These are phyloP conservation scores for Botrytis fragariae DNA, from an alignment of 2,329 filamentous ascomycete genomes.

Conservation along the genomic window DNA sequence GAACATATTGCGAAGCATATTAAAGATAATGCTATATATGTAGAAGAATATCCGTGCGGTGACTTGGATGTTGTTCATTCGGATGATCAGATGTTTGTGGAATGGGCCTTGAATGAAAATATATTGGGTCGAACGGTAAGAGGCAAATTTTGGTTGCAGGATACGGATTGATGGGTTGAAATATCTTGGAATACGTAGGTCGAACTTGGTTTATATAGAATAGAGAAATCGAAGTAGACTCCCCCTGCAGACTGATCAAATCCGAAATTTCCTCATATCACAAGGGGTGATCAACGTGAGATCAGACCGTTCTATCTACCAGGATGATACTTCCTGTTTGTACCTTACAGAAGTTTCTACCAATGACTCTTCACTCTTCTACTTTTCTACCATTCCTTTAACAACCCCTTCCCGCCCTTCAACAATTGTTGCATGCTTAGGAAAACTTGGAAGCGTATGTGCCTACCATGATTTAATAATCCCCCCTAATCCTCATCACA, in stretches of 20 bases:
- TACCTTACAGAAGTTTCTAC: not conserved
- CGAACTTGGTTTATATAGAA: not conserved
- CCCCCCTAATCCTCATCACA: constrained; percentile 58
- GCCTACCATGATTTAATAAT: constrained; percentile 65
- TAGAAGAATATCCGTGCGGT: not conserved
- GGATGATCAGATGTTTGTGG: not conserved
- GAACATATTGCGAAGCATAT: not conserved
- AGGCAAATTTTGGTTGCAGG: not conserved
- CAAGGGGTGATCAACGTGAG: not conserved
- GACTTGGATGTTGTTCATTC: not conserved
- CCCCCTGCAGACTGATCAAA: not conserved
- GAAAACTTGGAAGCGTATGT: constrained; percentile 59
- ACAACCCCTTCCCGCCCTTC: constrained; percentile 36
- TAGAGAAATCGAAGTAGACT: not conserved
- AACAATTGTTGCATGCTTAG: constrained; percentile 45
- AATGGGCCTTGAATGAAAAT: not conserved
- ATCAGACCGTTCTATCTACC: not conserved
- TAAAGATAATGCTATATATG: not conserved
- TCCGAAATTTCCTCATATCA: not conserved
- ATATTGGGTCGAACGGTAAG: not conserved
- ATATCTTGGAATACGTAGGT: not conserved
- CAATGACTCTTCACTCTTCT: too few species aligned
- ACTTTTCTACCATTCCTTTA: constrained; percentile 10
- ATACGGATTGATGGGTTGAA: not conserved
- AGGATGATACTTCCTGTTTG: not conserved